Evolutionary conservation across 2,329 filamentous ascomycete genomes (phyloP), one percentile per base, ranked within the genome.

Genomic region (Claviceps sp.): DNA sequence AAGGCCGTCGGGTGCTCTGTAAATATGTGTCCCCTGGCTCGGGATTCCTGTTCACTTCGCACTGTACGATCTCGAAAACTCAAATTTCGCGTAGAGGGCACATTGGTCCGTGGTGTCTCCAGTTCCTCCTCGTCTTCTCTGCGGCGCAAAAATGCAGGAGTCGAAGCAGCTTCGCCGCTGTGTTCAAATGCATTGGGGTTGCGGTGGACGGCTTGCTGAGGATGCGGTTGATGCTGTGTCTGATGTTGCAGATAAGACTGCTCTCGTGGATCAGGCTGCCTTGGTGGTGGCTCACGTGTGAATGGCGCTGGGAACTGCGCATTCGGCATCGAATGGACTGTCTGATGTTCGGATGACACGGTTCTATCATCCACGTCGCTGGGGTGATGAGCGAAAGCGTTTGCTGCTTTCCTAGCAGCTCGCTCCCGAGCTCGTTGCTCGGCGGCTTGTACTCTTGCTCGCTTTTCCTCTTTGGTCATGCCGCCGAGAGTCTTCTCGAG

Each of bases 391-490:
- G 53, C 51, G 34, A 59, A 56, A 37, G 55, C 59, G 44, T 56
- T 57, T 57, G 59, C 58, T 48, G 66, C 59, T 58, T 61, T 64
- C 24, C 69, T 65, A 40, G 74, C 74, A 13, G 71, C 73, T 58
- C 74, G 75, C 61, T 91, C 83, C 59, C 82, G 79, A 18, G 84
- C 78, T 44, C 79, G 78, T 58, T 82, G 76, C 65, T 96, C 91
- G 5, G 88, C 88, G 60, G 91, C 86, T 63, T 89, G 79, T 4
- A 91, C 81, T 47, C 88, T 79, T 8, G 89, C 88, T 57, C 91
- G 79, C 67, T 95, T 94, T 68, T 96, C 90, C 69, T 96, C 90
- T 67, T 96, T 97, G 66, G 86, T 95, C 67, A 96, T 91, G 69
- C 86, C 89, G 67, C 85, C 86, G 62, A 97, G 77, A 61, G 88